A percentile compares a stretch with the other conserved stretches of the same genome.
Evolutionary conservation across 305 asterid species (phyloP).

Genomic region (Plantago rigida): DNA sequence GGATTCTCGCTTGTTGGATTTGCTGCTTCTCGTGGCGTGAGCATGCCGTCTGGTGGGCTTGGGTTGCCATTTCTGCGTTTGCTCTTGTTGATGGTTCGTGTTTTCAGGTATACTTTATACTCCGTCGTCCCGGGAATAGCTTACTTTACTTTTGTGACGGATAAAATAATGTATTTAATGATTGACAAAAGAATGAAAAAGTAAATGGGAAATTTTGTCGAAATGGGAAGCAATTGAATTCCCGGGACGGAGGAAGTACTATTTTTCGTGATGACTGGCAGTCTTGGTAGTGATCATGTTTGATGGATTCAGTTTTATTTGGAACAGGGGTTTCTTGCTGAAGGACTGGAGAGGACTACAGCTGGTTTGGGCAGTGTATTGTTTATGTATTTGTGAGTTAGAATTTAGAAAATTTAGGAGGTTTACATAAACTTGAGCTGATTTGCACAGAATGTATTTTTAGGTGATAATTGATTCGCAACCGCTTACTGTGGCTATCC

Average conservation of each 20-base stretch:
- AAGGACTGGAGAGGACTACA: slow-evolving; percentile 88
- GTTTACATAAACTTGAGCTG: slow-evolving; percentile 18
- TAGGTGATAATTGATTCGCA: slow-evolving; percentile 97
- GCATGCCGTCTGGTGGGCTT: slow-evolving; percentile 71
- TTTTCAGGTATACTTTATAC: slow-evolving; percentile 58
- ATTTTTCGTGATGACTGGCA: slow-evolving; percentile 1
- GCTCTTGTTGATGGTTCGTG: slow-evolving; percentile 80
- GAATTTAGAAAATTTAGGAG: not conserved
- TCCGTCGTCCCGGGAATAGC: too few species aligned
- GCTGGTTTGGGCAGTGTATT: slow-evolving; percentile 97
- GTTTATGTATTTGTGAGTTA: slow-evolving; percentile 8
- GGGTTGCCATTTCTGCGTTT: slow-evolving; percentile 68
- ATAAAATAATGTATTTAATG: too few species aligned
- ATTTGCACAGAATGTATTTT: slow-evolving; percentile 27
- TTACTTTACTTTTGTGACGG: too few species aligned
- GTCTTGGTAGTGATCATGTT: slow-evolving; percentile 7
- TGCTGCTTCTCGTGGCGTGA: slow-evolving; percentile 61
- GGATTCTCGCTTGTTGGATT: slow-evolving; percentile 60
- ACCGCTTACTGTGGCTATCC: slow-evolving; percentile 86
- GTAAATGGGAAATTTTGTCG: too few species aligned
- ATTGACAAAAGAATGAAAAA: too few species aligned
- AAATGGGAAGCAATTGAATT: too few species aligned
- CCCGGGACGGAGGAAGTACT: too few species aligned
- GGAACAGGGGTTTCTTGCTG: slow-evolving; percentile 86
- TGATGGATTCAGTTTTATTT: slow-evolving; percentile 13